phyloP scores from a whole-genome alignment of 148 eudicot genomes.

The Suaeda aralocaspica region DNA sequence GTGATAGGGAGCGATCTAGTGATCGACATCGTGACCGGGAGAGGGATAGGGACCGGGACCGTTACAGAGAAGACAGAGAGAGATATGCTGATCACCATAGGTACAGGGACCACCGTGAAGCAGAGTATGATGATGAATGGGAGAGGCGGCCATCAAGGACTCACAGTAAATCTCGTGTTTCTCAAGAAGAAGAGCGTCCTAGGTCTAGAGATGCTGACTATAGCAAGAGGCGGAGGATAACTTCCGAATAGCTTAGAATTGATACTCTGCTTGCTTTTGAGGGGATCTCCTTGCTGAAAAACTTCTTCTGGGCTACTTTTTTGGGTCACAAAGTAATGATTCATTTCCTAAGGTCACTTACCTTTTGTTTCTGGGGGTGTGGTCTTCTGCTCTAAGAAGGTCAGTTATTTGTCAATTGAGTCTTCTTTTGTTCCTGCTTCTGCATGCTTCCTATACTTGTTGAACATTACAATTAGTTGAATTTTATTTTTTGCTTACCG shows the following conservation, averaged over 20 bases:
- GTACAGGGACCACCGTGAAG: conserved; percentile 63
- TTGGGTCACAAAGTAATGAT: conserved; percentile 11
- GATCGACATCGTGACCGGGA: conserved; percentile 51
- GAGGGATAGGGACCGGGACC: conserved; percentile 52
- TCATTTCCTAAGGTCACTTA: conserved; percentile 23
- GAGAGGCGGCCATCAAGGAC: conserved; percentile 76
- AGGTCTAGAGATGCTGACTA: conserved; percentile 77
- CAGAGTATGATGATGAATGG: conserved; percentile 73
- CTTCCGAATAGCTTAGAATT: conserved; percentile 37
- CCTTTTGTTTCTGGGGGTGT: conserved; percentile 18
- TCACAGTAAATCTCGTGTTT: conserved; percentile 48
- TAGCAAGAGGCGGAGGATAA: conserved; percentile 60
- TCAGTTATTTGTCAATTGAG: conserved; percentile 7
- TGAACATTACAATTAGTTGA: background rate
- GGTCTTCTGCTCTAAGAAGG: conserved; percentile 23
- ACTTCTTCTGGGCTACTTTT: conserved; percentile 19
- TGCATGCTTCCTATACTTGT: background rate
- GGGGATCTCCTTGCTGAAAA: conserved; percentile 16
- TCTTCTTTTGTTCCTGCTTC: background rate
- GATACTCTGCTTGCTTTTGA: background rate
- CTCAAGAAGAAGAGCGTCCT: conserved; percentile 53
- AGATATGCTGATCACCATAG: conserved; percentile 67
- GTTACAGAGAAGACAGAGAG: conserved; percentile 62
- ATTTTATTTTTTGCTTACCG: background rate
- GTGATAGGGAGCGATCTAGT: conserved; percentile 47